Base-by-base conservation (phyloP, 768 basidiomycete species). In the Kwoniella dejecticola region DNA sequence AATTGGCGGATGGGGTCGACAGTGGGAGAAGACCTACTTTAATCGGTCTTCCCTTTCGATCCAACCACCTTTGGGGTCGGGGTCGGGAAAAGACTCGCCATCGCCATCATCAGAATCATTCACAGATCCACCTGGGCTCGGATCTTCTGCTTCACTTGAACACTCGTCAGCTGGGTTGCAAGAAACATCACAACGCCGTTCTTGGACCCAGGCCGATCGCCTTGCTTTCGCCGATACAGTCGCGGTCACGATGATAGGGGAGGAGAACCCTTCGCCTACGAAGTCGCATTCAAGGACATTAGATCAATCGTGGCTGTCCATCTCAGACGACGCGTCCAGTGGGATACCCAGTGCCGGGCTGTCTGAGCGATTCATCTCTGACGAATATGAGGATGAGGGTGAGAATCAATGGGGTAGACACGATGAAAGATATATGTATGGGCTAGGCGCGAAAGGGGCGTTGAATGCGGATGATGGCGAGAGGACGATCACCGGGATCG, bases 1-100 rank as follows among this genome's bases (percentile, higher is more conserved):
- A 21, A 50, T 62, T 8, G 60, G 60, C 2, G 60, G 60, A 36
- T 62, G 60, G 60, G 60, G 60, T 1, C 36, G 60, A 31, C 31
- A 47, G 31, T 62, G 60, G 60, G 60, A 62, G 26, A 54, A 30
- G 41, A 42, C 41, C 8, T 42, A 42, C 41, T 42, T 19, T 36
- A 15, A 36, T 36, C 33, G 33, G 15, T 36, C 33, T 7, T 7
- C 33, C 33, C 33, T 15, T 36, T 15, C 15, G n/a, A n/a, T n/a
- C n/a, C n/a, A n/a, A n/a, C n/a, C n/a, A n/a, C n/a, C n/a, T n/a
- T n/a, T n/a, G n/a, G n/a, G n/a, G n/a, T n/a, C n/a, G n/a, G n/a
- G n/a, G n/a, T n/a, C n/a, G n/a, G n/a, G n/a, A n/a, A n/a, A n/a
- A n/a, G n/a, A n/a, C n/a, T n/a, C n/a, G n/a, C n/a, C n/a, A n/a